Percentiles rank a stretch among this genome's conserved stretches.
phyloP scores from a whole-genome alignment of 805 yeast species.

The Yamadazyma sp. region DNA sequence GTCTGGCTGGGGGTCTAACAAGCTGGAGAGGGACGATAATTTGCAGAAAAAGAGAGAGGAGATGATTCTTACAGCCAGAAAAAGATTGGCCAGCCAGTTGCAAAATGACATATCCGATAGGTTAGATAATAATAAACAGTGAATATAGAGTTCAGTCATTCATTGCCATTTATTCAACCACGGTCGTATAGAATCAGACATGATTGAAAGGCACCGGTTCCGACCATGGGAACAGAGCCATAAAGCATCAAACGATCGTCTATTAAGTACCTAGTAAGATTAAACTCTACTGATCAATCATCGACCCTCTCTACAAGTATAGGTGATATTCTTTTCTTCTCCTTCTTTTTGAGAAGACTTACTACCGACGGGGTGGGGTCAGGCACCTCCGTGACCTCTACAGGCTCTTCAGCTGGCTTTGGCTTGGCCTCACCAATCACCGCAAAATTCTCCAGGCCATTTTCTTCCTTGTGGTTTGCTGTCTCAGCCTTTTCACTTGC shows the following conservation, averaged over 20 bases:
- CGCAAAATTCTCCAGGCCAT: neutral
- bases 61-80: conserved; percentile 43
- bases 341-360: conserved; percentile 12
- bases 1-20: conserved; percentile 24
- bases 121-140: neutral
- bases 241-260: too few relatives aligned
- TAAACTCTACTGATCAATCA: too few relatives aligned
- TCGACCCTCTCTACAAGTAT: conserved; percentile 10
- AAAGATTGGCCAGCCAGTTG: conserved; percentile 47
- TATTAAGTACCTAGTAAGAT: too few relatives aligned
- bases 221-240: too few relatives aligned
- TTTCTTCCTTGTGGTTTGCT: neutral
- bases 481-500: neutral
- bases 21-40: conserved; percentile 20
- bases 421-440: neutral
- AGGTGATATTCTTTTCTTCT: conserved; percentile 24
- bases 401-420: neutral
- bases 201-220: too few relatives aligned
- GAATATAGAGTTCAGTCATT: too few relatives aligned
- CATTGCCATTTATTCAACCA: too few relatives aligned
- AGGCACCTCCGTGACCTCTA: neutral
- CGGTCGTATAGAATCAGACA: too few relatives aligned
- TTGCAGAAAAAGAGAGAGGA: conserved; percentile 34
- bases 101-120: conserved; percentile 23
- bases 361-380: conserved; percentile 2